These are phyloP conservation scores for Dalbergia cochinchinensis DNA, from an alignment of 306 rosid species.

Conservation along the genomic window DNA sequence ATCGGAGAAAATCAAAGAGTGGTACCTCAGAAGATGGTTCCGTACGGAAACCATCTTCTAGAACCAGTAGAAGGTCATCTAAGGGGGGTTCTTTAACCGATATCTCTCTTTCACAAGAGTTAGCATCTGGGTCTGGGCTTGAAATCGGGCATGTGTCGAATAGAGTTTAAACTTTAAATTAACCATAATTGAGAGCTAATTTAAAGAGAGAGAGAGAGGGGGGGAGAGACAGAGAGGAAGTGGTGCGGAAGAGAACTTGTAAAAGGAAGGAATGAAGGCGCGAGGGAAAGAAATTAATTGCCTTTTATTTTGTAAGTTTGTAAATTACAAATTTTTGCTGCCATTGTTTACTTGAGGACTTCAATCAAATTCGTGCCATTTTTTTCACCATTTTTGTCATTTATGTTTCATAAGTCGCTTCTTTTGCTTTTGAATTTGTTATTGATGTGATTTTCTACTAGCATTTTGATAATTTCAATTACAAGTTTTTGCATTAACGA, in stretches of 20 bases:
- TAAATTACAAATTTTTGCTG: conserved; percentile 42
- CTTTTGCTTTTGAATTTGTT: neutral
- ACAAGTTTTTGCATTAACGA: too few species aligned
- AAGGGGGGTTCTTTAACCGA: conserved; percentile 65
- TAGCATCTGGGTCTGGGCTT: neutral
- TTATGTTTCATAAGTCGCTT: neutral
- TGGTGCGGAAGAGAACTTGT: neutral
- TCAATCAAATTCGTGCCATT: neutral
- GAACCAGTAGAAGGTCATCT: conserved; percentile 48
- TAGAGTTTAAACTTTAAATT: conserved; percentile 18
- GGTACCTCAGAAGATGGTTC: conserved; percentile 57
- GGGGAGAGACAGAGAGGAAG: neutral
- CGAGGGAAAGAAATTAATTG: neutral
- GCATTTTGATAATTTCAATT: neutral
- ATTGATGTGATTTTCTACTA: neutral
- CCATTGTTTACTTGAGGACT: conserved; percentile 18
- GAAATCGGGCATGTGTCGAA: neutral
- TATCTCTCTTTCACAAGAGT: conserved; percentile 47
- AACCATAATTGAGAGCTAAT: neutral
- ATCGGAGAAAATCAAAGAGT: conserved; percentile 63
- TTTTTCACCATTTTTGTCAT: neutral
- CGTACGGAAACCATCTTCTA: conserved; percentile 40
- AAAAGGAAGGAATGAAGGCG: neutral
- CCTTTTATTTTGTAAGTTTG: neutral
- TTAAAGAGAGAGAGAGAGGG: neutral